These are phyloP conservation scores for Nannochloropsis gaditana DNA, from an alignment of 108 stramenopile species.

Conservation along the genomic window DNA sequence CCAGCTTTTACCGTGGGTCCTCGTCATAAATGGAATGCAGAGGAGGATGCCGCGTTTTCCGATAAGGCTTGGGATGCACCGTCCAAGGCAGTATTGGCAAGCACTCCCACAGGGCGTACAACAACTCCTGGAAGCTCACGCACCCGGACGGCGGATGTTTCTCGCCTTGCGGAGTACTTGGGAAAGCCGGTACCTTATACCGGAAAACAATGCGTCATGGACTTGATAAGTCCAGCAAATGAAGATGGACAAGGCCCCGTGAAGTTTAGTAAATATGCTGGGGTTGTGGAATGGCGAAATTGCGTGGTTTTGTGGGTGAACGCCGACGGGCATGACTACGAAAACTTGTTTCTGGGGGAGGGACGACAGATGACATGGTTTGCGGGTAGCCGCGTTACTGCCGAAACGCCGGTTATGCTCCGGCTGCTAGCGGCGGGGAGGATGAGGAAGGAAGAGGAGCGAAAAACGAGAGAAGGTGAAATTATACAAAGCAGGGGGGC, in stretches of 20 bases:
- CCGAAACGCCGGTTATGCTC: not conserved
- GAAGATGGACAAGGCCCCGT: not conserved
- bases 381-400: not conserved
- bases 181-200: not conserved
- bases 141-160: not conserved
- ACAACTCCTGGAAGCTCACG: not conserved
- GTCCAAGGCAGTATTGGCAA: not conserved
- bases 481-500: not conserved
- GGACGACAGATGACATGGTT: not conserved
- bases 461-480: too few relatives aligned
- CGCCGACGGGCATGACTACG: not conserved
- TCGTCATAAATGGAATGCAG: not conserved
- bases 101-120: not conserved
- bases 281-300: conserved; percentile 13
- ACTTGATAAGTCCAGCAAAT: not conserved
- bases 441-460: not conserved
- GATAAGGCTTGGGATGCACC: not conserved
- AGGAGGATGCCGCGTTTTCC: not conserved
- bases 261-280: not conserved
- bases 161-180: not conserved
- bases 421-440: conserved; percentile 6
- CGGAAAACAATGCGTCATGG: not conserved
- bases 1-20: not conserved
- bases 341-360: not conserved
- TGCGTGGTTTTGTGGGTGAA: not conserved